A percentile compares a stretch with the other conserved stretches of the same genome.
Conservation (phyloP, 192 early-diverging fungal genomes). For the Powellomyces hirtus region DNA sequence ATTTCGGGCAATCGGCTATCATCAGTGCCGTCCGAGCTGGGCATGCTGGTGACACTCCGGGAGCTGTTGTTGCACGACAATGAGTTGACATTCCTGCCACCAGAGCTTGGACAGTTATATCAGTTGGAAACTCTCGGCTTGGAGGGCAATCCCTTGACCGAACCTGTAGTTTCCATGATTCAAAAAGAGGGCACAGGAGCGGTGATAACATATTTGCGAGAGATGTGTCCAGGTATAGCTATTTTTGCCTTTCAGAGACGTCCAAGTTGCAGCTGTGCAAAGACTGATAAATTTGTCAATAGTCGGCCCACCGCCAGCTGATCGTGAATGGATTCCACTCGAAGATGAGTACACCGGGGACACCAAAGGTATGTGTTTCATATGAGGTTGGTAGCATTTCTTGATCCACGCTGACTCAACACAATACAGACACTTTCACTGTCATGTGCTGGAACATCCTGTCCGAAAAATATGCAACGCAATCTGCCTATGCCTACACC, state of each 20-base stretch:
- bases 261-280: neutral
- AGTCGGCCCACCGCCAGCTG: conserved; percentile 76
- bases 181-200: conserved; percentile 85
- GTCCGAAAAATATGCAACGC: conserved; percentile 83
- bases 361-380: conserved; percentile 6
- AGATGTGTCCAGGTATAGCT: conserved; percentile 75
- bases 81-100: conserved; percentile 75
- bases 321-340: conserved; percentile 86
- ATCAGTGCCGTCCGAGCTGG: conserved; percentile 82
- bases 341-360: conserved; percentile 59
- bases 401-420: neutral
- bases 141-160: conserved; percentile 92
- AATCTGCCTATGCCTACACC: conserved; percentile 86
- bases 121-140: conserved; percentile 87
- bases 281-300: neutral
- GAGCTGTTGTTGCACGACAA: conserved; percentile 94
- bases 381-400: no score
- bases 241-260: neutral
- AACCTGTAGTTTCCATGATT: conserved; percentile 72
- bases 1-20: conserved; percentile 86
- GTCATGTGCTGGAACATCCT: conserved; percentile 93
- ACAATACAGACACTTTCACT: conserved; percentile 71
- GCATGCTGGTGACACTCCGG: conserved; percentile 73
- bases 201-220: conserved; percentile 82
- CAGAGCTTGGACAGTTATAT: conserved; percentile 85